Conservation (phyloP, 805 yeast species). For the Hanseniaspora valbyensis region DNA sequence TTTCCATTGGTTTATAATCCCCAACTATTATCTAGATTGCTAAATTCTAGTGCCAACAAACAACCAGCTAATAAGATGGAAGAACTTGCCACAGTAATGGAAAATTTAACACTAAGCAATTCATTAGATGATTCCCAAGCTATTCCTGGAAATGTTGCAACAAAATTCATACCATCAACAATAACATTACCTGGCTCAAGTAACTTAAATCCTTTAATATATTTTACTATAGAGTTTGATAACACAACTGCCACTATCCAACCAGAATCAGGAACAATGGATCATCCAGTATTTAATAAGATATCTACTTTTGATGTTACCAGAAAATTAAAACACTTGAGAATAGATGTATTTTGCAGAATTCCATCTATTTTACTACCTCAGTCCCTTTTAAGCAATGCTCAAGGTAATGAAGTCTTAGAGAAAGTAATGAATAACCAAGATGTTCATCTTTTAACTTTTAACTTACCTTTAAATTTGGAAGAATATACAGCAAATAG, state of each 20-base stretch:
- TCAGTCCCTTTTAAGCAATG: slow-evolving; percentile 30
- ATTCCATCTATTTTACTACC: slow-evolving; percentile 56
- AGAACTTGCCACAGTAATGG: slow-evolving; percentile 16
- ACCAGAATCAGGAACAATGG: slow-evolving; percentile 72
- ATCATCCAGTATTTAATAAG: slow-evolving; percentile 72
- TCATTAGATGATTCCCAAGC: neutral
- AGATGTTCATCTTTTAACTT: slow-evolving; percentile 68
- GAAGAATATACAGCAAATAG: slow-evolving; percentile 39
- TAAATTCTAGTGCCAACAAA: slow-evolving; percentile 32
- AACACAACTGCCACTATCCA: slow-evolving; percentile 84
- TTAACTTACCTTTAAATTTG: slow-evolving; percentile 49
- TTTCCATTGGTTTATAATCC: slow-evolving; percentile 55
- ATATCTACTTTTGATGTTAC: slow-evolving; percentile 86
- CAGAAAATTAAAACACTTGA: slow-evolving; percentile 47
- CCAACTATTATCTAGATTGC: slow-evolving; percentile 51
- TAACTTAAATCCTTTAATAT: slow-evolving; percentile 56
- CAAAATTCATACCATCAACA: slow-evolving; percentile 40
- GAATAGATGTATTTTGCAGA: slow-evolving; percentile 67
- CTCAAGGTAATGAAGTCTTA: slow-evolving; percentile 22
- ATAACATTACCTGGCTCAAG: slow-evolving; percentile 45
- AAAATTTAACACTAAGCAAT: slow-evolving; percentile 18
- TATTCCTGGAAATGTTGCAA: slow-evolving; percentile 26
- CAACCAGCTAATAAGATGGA: slow-evolving; percentile 23
- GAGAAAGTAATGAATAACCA: slow-evolving; percentile 36
- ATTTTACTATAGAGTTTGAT: slow-evolving; percentile 86